Conservation (phyloP, 2,329 filamentous ascomycete genomes). For the Endoconidiophora polonica region DNA sequence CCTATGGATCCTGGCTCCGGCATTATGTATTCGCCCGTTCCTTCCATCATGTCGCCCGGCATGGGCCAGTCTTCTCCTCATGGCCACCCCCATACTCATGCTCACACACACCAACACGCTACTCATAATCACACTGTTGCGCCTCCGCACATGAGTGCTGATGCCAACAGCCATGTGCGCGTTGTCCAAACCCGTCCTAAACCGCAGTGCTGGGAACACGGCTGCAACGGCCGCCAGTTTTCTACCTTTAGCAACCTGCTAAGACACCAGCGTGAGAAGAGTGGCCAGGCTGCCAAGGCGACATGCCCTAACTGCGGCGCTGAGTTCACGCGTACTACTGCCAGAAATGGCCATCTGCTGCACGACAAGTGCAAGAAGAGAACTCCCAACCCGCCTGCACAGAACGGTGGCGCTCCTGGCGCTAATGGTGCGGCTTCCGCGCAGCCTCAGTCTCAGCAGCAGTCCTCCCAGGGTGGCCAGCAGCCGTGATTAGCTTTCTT, state of each 20-base stretch:
- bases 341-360: slow-evolving; percentile 67
- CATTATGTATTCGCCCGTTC: slow-evolving; percentile 12
- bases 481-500: background rate
- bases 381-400: slow-evolving; percentile 4
- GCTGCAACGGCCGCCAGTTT: slow-evolving; percentile 88
- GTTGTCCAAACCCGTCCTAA: slow-evolving; percentile 70
- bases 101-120: slow-evolving; percentile 17
- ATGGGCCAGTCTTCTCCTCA: slow-evolving; percentile 10
- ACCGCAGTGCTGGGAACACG: slow-evolving; percentile 93
- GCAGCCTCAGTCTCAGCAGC: background rate
- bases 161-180: slow-evolving; percentile 34
- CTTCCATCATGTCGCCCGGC: slow-evolving; percentile 12
- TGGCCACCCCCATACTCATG: slow-evolving; percentile 7
- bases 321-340: slow-evolving; percentile 78
- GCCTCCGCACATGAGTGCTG: slow-evolving; percentile 9
- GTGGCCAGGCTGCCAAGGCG: slow-evolving; percentile 75
- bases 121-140: slow-evolving; percentile 6
- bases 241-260: slow-evolving; percentile 92
- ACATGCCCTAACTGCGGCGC: slow-evolving; percentile 82
- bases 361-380: slow-evolving; percentile 83
- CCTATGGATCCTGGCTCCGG: slow-evolving; percentile 7
- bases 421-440: background rate
- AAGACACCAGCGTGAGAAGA: slow-evolving; percentile 86
- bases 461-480: background rate
- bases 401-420: slow-evolving; percentile 1